Evolutionary conservation across 2,329 filamentous ascomycete species (phyloP), one percentile per base, ranked within the genome.

Genomic region (Onygenales sp.): DNA sequence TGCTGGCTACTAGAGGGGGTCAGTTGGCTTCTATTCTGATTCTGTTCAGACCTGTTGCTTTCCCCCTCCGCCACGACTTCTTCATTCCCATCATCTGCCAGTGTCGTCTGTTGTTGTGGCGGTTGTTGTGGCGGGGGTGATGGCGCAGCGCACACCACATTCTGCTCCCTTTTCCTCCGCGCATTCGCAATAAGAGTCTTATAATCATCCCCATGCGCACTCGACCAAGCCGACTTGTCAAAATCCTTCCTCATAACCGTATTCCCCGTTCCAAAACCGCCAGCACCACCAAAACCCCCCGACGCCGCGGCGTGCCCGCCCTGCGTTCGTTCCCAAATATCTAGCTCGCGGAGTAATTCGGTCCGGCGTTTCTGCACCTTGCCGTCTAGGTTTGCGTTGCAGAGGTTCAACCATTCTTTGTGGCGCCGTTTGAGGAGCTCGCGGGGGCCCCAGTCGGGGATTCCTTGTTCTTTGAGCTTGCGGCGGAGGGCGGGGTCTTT

Each of bases 331-430:
- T 98, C 93, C 92, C 93, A 97, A 1, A 81, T 70, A 21, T 92
- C 86, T 10, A 98, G 69, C 56, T 97, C 92, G 11, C 80, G 81
- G 13, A 95, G 70, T 4, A 98, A 69, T 54, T 93, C 85, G 6
- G 72, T 64, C 58, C 87, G 88, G 9, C 77, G 76, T 65, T 86
- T 87, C 0, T 89, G 89, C 1, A 75, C 74, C 37, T 80, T 80
- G 2, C 91, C 86, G 68, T 98, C 93, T 70, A 90, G 95, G 66
- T 98, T 98, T 9, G 94, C 88, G 67, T 98, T 98, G 86, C 89
- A 96, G 14, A 98, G 73, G 39, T 93, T 96, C 50, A 93, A 79
- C 91, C 91, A 98, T 69, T 98, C 93, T 27, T 82, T 88, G 63
- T 97, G 91, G 14, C 94, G 81, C 59, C 79, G 81, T 65, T 92